Conservation (phyloP, 1,284 basidiomycete species). For the Ustilago esculenta region DNA sequence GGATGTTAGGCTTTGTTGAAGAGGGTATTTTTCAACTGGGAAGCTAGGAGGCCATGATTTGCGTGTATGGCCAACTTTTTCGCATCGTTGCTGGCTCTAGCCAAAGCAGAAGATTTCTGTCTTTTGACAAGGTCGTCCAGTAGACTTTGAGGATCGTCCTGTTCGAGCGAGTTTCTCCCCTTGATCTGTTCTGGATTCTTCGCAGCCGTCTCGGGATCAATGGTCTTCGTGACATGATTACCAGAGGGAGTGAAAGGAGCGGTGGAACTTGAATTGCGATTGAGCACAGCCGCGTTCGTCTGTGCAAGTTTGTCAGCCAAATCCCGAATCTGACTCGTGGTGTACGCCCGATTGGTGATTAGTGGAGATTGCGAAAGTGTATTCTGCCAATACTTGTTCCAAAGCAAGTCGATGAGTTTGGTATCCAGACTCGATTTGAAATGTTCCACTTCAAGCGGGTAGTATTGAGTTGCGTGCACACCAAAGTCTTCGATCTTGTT, state of each 20-base stretch:
- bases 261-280: background rate
- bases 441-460: constrained; percentile 89
- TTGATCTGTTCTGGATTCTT: too few relatives aligned
- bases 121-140: constrained; percentile 3
- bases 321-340: constrained; percentile 86
- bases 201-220: too few relatives aligned
- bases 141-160: background rate
- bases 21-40: constrained; percentile 80
- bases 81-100: constrained; percentile 69
- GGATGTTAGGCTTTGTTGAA: too few relatives aligned
- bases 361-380: constrained; percentile 89
- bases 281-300: constrained; percentile 2
- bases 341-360: constrained; percentile 89
- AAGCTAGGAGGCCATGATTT: constrained; percentile 87
- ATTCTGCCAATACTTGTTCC: constrained; percentile 99
- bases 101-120: constrained; percentile 1
- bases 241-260: constrained; percentile 14
- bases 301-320: constrained; percentile 81
- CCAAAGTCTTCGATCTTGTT: constrained; percentile 71
- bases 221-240: too few relatives aligned
- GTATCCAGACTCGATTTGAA: constrained; percentile 91
- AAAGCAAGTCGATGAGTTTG: constrained; percentile 84
- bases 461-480: constrained; percentile 96
- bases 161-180: too few relatives aligned
- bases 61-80: constrained; percentile 85